phyloP scores from a whole-genome alignment of 495 filamentous ascomycete genomes.

The Podospora anserina region DNA sequence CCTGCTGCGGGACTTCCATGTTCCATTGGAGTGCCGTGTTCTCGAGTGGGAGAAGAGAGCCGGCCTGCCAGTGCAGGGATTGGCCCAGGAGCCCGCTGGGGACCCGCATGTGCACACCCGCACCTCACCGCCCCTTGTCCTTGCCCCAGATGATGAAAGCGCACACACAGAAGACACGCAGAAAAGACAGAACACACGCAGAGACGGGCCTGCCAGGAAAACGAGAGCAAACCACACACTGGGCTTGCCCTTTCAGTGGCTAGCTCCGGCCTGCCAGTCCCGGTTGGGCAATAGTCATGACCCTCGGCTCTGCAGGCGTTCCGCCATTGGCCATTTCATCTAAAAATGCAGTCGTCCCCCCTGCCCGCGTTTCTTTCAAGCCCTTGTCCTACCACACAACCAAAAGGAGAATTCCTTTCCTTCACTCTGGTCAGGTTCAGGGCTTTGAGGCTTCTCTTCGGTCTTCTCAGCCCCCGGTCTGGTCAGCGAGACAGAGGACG shows the following conservation, averaged over 20 bases:
- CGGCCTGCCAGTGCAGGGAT: conserved; percentile 7
- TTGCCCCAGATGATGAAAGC: conserved; percentile 23
- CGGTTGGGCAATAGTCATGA: conserved; percentile 41
- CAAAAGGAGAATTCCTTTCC: conserved; percentile 32
- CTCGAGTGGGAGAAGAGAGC: conserved; percentile 1
- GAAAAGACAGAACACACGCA: conserved; percentile 10
- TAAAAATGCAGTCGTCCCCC: conserved; percentile 36
- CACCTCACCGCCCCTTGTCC: conserved; percentile 34
- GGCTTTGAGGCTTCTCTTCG: conserved; percentile 17
- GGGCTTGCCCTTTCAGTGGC: conserved; percentile 34
- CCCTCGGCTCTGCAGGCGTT: conserved; percentile 28
- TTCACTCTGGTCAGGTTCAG: conserved; percentile 23
- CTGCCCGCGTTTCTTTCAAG: conserved; percentile 43
- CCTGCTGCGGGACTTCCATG: neutral
- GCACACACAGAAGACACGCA: neutral
- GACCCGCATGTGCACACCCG: conserved; percentile 10
- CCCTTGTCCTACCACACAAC: conserved; percentile 43
- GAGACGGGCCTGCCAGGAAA: conserved; percentile 17
- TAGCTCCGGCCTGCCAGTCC: conserved; percentile 45
- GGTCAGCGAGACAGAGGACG: neutral
- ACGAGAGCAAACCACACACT: conserved; percentile 11
- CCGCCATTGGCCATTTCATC: conserved; percentile 49
- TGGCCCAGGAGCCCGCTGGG: conserved; percentile 8
- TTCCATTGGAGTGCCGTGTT: neutral
- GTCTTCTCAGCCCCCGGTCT: conserved; percentile 14